Evolutionary conservation across 2,329 filamentous ascomycete genomes (phyloP), one percentile per base, ranked within the genome.

Genomic region (Sporothrix phasma): DNA sequence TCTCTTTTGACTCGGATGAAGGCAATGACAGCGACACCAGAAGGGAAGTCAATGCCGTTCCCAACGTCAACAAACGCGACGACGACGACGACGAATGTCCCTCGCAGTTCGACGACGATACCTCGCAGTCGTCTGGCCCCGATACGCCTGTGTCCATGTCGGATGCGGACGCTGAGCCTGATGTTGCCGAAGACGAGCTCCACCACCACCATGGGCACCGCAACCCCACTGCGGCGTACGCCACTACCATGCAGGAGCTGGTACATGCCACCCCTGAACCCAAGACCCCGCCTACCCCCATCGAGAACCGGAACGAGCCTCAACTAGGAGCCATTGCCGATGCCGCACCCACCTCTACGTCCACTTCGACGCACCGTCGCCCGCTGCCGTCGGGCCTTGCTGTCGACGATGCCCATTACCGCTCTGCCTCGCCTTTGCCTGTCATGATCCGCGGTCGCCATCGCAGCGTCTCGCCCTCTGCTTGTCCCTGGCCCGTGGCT

Each of bases 1-100:
- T 80, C 62, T 84, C 81, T 2, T 82, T 81, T 68, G 80, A 79
- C 60, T 80, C 77, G 0, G 81, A 82, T 66, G 75, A 77, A 2
- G 79, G 77, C 29, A 71, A 69, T 22, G 73, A 71, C 45, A 34
- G 24, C 41, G 34, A 37, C 5, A 8, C 15, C 29, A 29, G 13
- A 11, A 11, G 49, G 11, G 39, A 43, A 10, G 22, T 15, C 2
- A 11, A 24, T 56, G 31, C 34, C 24, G 31, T 3, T 8, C n/a
- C 45, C 8, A 22, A 43, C 7, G 15, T 10, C 64, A 68, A 54
- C 67, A 71, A 19, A 65, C 71, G 47, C 26, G 22, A 15, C 17
- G 22, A 68, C 74, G 54, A 70, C 76, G n/a, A 56, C 24, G 51
- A 56, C 5, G 68, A 68, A n/a, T 68, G 67, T 1, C 66, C 66